Base-by-base conservation (phyloP, 2,329 filamentous ascomycete species). In the Colletotrichum cordylinicola region DNA sequence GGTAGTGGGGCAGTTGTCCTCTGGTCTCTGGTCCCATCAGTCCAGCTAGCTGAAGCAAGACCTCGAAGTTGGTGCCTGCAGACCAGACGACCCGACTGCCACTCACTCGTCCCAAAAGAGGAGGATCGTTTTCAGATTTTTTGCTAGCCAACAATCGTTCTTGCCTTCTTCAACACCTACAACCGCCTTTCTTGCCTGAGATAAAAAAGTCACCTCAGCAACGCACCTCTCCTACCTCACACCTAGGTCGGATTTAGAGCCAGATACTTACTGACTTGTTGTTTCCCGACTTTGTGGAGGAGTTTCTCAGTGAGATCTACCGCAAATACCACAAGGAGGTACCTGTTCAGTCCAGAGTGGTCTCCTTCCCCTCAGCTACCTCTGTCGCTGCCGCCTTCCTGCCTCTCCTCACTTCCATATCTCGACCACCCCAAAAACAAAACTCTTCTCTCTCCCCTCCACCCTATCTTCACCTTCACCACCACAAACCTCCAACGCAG, bases 341-440 rank as follows among this genome's bases (percentile, higher is more conserved):
- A 35, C 62, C 62, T 67, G 9, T 29, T 5, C 61, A 43, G n/a
- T 56, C 16, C 37, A 31, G 39, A 9, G 31, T 31, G 70, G 39
- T 31, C 55, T 74, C 71, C 70, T 76, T 76, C 74, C 74, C 55
- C 27, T n/a, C 52, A 15, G 48, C 24, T 74, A 9, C 62, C 39
- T 70, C 31, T 16, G n/a, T 60, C 48, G 56, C 66, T 70, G 31
- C 61, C 60, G 48, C 56, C 67, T 60, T 60, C 61, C 68, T 70
- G 9, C 33, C 52, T 66, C 29, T 15, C 27, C 35, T 33, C 24
- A 31, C 58, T 21, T 66, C 24, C 8, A 48, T n/a, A 43, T 48
- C 29, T 16, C 48, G 27, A 60, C 18, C 21, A 27, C 21, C 56
- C 35, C 27, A 43, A 52, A 48, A 18, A 56, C 70, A 64, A 65